Evolutionary conservation across 2,329 filamentous ascomycete species (phyloP).

Genomic region (Fusarium brevicatenulatum): DNA sequence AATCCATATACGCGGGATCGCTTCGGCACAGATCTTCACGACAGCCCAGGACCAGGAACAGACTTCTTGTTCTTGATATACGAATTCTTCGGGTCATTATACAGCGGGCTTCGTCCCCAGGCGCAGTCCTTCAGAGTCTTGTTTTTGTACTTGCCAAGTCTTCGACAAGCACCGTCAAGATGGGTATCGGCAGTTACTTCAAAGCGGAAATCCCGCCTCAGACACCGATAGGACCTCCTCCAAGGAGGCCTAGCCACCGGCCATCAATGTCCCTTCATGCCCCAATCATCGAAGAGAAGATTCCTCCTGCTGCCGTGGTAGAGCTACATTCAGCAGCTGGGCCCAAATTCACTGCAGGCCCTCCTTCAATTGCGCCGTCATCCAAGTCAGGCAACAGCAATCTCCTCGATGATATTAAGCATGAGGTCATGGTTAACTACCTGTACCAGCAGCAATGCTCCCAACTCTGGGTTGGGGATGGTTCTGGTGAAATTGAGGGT

Average conservation of each 20-base stretch:
- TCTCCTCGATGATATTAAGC: slow-evolving; percentile 77
- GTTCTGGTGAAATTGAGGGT: slow-evolving; percentile 74
- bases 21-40: neutral
- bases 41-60: neutral
- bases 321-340: slow-evolving; percentile 59
- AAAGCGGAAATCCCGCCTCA: slow-evolving; percentile 54
- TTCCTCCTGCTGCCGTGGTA: slow-evolving; percentile 50
- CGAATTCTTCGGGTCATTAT: neutral
- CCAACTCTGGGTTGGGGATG: slow-evolving; percentile 77
- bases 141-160: neutral
- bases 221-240: slow-evolving; percentile 22
- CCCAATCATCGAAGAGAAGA: slow-evolving; percentile 51
- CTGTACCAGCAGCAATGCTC: slow-evolving; percentile 83
- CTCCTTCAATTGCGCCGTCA: slow-evolving; percentile 64
- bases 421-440: slow-evolving; percentile 86
- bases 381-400: slow-evolving; percentile 56
- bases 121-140: neutral
- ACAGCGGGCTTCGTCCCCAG: neutral
- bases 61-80: neutral
- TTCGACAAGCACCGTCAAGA: slow-evolving; percentile 46
- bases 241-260: slow-evolving; percentile 31
- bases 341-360: slow-evolving; percentile 60
- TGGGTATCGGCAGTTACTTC: slow-evolving; percentile 73
- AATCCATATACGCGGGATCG: neutral
- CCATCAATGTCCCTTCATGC: slow-evolving; percentile 37